Percentiles rank a stretch among this genome's conserved stretches.
These are phyloP conservation scores for Tuber umbilicatum DNA, from an alignment of 495 filamentous ascomycete species.

Conservation along the genomic window DNA sequence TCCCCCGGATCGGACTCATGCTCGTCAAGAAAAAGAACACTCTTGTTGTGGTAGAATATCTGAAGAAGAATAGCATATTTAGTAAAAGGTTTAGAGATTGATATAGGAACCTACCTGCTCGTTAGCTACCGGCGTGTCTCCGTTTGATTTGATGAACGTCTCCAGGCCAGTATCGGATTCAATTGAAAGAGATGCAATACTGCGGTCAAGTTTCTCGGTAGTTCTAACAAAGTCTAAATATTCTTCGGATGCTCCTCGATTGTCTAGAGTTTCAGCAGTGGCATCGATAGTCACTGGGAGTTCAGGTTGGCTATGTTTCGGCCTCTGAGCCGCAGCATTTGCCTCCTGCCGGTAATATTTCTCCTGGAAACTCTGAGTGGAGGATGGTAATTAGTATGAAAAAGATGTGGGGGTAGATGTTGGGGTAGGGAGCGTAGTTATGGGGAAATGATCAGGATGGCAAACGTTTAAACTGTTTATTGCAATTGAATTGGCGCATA, in stretches of 20 bases:
- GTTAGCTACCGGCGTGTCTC: neutral
- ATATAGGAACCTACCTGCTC: neutral
- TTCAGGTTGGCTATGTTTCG: neutral
- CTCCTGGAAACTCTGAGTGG: conserved; percentile 14
- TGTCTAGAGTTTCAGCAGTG: conserved; percentile 4
- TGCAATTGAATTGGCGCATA: conserved; percentile 13
- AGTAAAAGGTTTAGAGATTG: neutral
- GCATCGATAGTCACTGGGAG: conserved; percentile 8
- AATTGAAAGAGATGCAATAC: neutral
- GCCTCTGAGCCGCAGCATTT: conserved; percentile 7
- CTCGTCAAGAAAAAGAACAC: neutral
- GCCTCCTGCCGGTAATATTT: conserved; percentile 18
- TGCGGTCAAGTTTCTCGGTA: neutral
- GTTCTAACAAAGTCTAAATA: neutral
- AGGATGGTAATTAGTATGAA: neutral
- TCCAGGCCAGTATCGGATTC: neutral
- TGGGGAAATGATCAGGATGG: neutral
- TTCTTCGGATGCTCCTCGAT: conserved; percentile 2
- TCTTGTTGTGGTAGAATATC: neutral
- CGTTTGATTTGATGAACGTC: neutral
- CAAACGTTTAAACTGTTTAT: conserved; percentile 24
- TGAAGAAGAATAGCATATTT: neutral
- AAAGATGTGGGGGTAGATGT: neutral
- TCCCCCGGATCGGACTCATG: neutral
- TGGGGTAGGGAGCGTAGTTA: neutral